Evolutionary conservation across 371 early-diverging fungal species (phyloP).

Genomic region (Chytridium lagenaria): DNA sequence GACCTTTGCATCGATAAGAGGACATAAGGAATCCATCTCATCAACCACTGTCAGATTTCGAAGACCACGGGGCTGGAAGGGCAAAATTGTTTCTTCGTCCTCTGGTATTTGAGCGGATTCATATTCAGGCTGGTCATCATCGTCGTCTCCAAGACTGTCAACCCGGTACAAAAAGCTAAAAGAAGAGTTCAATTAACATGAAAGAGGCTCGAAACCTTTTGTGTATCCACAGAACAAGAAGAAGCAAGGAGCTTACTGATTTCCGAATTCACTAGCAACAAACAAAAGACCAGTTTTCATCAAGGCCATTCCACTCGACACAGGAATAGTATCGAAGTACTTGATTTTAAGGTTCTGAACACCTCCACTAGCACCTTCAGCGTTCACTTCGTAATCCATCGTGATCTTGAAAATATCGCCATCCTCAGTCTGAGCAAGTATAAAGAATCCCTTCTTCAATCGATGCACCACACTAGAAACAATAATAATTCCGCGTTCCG

Average conservation of each 20-base stretch:
- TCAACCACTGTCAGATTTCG: conserved; percentile 86
- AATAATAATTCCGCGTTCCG: conserved; percentile 76
- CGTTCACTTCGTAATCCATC: conserved; percentile 71
- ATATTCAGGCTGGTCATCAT: conserved; percentile 77
- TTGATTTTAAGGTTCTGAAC: conserved; percentile 67
- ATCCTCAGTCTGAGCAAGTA: conserved; percentile 88
- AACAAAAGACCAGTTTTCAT: conserved; percentile 94
- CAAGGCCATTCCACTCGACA: conserved; percentile 79
- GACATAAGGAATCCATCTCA: conserved; percentile 84
- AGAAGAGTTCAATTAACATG: neutral
- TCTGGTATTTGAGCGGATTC: conserved; percentile 57
- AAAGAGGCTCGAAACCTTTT: neutral
- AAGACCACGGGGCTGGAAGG: conserved; percentile 82
- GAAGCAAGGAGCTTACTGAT: conserved; percentile 64
- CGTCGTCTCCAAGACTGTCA: conserved; percentile 90
- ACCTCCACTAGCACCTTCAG: conserved; percentile 57
- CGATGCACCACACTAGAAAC: conserved; percentile 86
- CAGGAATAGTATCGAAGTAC: conserved; percentile 94
- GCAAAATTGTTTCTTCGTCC: conserved; percentile 64
- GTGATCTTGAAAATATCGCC: conserved; percentile 96
- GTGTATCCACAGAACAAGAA: neutral
- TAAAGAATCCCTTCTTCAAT: conserved; percentile 88
- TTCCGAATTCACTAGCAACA: conserved; percentile 88
- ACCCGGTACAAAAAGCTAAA: conserved; percentile 85
- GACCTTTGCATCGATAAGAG: conserved; percentile 75